Evolutionary conservation across 208 protist species (phyloP).

Genomic region (Trypanosoma caninum): DNA sequence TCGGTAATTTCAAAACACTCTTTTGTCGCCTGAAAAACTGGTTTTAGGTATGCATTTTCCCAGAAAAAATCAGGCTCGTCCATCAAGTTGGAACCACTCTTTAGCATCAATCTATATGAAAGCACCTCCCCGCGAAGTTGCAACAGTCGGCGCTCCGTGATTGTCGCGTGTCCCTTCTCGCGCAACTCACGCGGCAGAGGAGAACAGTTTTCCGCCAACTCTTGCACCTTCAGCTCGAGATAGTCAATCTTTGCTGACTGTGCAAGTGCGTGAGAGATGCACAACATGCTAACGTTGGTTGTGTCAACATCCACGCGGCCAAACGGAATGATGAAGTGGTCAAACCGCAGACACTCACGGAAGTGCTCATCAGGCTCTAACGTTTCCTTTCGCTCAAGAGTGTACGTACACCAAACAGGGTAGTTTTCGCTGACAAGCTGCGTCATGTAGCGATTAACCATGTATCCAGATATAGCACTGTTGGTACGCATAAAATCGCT

Average conservation of each 20-base stretch:
- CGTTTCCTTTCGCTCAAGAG: conserved; percentile 43
- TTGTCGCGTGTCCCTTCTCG: conserved; percentile 54
- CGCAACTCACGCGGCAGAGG: conserved; percentile 63
- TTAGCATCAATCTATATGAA: conserved; percentile 74
- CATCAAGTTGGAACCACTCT: conserved; percentile 74
- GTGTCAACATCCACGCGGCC: conserved; percentile 52
- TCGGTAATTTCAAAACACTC: conserved; percentile 65
- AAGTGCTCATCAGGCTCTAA: conserved; percentile 69
- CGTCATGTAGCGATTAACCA: conserved; percentile 67
- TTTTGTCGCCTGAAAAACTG: conserved; percentile 73
- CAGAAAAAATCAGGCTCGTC: conserved; percentile 83
- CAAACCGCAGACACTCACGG: conserved; percentile 50
- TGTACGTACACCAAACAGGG: conserved; percentile 82
- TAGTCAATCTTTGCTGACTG: conserved; percentile 85
- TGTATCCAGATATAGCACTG: conserved; percentile 44
- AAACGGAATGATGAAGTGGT: conserved; percentile 77
- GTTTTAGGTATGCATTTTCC: conserved; percentile 79
- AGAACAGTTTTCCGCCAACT: conserved; percentile 59
- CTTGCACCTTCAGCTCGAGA: conserved; percentile 70
- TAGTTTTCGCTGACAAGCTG: conserved; percentile 73
- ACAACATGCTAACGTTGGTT: conserved; percentile 64
- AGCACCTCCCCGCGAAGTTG: conserved; percentile 71
- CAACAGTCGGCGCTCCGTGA: conserved; percentile 60
- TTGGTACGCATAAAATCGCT: conserved; percentile 77
- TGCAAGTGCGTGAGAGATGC: conserved; percentile 63